Percentiles rank a stretch among this genome's conserved stretches.
Evolutionary conservation across 768 basidiomycete species (phyloP).

Genomic region (Mycena vitilis): DNA sequence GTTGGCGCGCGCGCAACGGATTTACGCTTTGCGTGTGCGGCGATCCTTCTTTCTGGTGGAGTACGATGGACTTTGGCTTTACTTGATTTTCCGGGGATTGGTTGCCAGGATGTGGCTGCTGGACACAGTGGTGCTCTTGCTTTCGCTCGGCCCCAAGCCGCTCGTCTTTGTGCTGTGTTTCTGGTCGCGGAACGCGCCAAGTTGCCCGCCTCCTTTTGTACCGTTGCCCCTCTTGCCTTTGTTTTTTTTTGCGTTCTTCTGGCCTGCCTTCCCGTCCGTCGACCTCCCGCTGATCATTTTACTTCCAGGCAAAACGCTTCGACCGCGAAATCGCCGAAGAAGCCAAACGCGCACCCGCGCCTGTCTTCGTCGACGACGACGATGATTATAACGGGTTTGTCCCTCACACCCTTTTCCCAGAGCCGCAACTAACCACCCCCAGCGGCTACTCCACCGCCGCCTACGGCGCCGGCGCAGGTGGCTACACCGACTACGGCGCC

Average conservation of each 20-base stretch:
- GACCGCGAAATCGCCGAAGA: conserved; percentile 67
- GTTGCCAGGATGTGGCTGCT: no score
- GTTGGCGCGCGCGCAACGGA: no score
- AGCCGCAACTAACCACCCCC: not conserved
- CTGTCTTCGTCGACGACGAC: conserved; percentile 56
- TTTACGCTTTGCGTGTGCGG: no score
- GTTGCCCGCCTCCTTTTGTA: not conserved
- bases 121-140: no score
- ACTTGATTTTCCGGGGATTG: no score
- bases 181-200: no score
- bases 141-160: no score
- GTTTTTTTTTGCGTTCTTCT: not conserved
- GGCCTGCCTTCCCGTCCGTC: not conserved
- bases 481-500: conserved; percentile 32
- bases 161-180: no score
- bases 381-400: conserved; percentile 35
- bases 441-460: conserved; percentile 4
- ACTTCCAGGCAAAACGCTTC: conserved; percentile 54
- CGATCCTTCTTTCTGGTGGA: no score
- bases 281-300: not conserved
- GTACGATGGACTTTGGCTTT: no score
- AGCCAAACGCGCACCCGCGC: conserved; percentile 54
- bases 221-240: not conserved
- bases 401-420: no score
- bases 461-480: conserved; percentile 32